phyloP scores from a whole-genome alignment of 1,139 yeast genomes.

The Geotrichum phurueaensis region DNA sequence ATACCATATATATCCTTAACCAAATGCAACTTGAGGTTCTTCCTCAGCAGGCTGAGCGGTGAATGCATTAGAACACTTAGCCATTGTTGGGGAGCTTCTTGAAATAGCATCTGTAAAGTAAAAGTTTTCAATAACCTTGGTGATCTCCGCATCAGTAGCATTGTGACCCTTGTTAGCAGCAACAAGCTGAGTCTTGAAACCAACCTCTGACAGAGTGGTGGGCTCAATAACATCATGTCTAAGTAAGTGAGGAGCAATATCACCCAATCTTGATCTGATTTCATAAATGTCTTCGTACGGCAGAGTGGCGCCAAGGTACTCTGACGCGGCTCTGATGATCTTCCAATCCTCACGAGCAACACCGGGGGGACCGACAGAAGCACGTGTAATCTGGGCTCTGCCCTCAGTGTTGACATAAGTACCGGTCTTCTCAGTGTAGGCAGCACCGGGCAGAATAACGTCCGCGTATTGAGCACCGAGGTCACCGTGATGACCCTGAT shows the following conservation, averaged over 20 bases:
- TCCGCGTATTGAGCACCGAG: slow-evolving; percentile 85
- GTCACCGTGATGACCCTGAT: slow-evolving; percentile 93
- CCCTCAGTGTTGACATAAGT: slow-evolving; percentile 93
- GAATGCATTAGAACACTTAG: slow-evolving; percentile 52
- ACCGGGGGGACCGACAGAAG: slow-evolving; percentile 88
- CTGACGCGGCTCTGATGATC: slow-evolving; percentile 76
- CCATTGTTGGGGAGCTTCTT: slow-evolving; percentile 87
- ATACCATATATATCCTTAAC: slow-evolving; percentile 10
- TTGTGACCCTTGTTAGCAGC: slow-evolving; percentile 39
- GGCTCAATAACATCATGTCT: slow-evolving; percentile 75
- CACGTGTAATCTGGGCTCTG: slow-evolving; percentile 77
- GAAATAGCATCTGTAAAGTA: slow-evolving; percentile 86
- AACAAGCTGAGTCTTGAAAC: slow-evolving; percentile 45
- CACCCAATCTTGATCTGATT: slow-evolving; percentile 64
- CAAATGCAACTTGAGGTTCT: slow-evolving; percentile 20
- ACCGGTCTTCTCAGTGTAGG: slow-evolving; percentile 82
- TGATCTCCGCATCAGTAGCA: slow-evolving; percentile 46
- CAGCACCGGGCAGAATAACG: slow-evolving; percentile 80
- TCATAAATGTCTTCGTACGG: slow-evolving; percentile 74
- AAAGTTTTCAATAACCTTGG: slow-evolving; percentile 69
- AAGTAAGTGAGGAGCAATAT: slow-evolving; percentile 75
- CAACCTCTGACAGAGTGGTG: slow-evolving; percentile 51
- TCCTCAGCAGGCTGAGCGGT: slow-evolving; percentile 17
- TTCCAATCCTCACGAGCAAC: slow-evolving; percentile 93
- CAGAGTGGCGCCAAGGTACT: slow-evolving; percentile 63